Evolutionary conservation across 1,139 yeast genomes (phyloP).

Genomic region (Geotrichum fermentans): DNA sequence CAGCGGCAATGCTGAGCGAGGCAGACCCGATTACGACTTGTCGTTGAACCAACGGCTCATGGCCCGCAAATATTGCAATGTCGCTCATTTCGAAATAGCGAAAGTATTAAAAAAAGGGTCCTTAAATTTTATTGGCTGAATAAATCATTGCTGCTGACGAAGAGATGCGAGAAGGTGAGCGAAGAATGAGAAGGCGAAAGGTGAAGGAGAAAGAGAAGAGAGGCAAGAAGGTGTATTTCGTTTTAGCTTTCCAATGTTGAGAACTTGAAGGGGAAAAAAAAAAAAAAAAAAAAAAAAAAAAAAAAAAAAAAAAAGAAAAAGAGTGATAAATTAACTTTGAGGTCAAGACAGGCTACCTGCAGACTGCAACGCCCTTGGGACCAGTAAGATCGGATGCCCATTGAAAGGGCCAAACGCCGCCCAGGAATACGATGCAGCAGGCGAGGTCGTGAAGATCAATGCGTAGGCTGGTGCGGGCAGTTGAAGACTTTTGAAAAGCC

Average conservation of each 20-base stretch:
- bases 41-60: constrained; percentile 17
- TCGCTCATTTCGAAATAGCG: constrained; percentile 1
- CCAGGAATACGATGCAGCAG: too few species aligned
- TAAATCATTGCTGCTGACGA: not conserved
- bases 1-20: constrained; percentile 16
- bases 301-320: not conserved
- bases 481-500: too few species aligned
- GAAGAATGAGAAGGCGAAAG: not conserved
- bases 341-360: too few species aligned
- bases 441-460: too few species aligned
- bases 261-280: constrained; percentile 4
- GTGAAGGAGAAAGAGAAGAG: not conserved
- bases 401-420: too few species aligned
- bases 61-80: not conserved
- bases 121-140: not conserved
- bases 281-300: not conserved
- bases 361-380: too few species aligned
- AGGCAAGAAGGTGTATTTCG: not conserved
- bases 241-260: too few species aligned
- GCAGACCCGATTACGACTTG: constrained; percentile 17
- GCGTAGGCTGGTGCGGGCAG: too few species aligned
- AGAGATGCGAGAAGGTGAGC: not conserved
- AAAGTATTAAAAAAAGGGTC: not conserved
- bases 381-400: too few species aligned
- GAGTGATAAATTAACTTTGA: too few species aligned